Evolutionary conservation across 257 asterid species (phyloP), one percentile per base, ranked within the genome.

Genomic region (Striga asiatica): DNA sequence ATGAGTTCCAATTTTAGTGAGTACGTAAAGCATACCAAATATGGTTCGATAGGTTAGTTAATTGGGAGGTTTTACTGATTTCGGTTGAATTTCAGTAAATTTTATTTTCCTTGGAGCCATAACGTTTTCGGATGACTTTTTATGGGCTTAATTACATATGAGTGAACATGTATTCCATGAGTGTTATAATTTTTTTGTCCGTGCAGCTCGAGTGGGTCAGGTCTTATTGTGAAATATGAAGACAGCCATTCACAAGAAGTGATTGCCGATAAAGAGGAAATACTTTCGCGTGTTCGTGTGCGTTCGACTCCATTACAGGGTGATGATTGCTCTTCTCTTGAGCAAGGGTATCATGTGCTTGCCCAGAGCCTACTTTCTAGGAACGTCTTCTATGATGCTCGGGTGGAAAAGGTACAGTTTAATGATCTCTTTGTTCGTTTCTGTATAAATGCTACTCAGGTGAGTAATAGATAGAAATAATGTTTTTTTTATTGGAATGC

Each of bases 231-330:
- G 45, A 65, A 58, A 34, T 76, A 74, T 55, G 66, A 41, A 48
- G 56, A 72, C 45, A 32, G 39, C 51, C 25, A 49, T 29, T 23
- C 41, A 6, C 68, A 66, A 46, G 82, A 72, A 52, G 54, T 37
- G 1, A 70, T 79, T 18, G 19, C 16, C 6, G 73, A 70, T 48
- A 66, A 66, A 66, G 74, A 76, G 28, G 87, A 73, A 27, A 76
- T 75, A 60, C 58, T 50, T 32, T 42, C 66, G 34, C 76, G 78
- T 3, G 18, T 82, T 21, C 84, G 84, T 21, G 62, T 76, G 45
- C 80, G 92, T 39, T 79, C 92, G 10, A 54, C 55, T 68, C 84
- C 87, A 51, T 68, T 82, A 54, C 74, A 76, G 58, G 76, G 74
- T 50, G 76, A 63, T 52, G 75, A 73, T 47, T 82, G 92, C 71